phyloP scores from a whole-genome alignment of 371 early-diverging fungal species.

The Apophysomyces trapeziformis region DNA sequence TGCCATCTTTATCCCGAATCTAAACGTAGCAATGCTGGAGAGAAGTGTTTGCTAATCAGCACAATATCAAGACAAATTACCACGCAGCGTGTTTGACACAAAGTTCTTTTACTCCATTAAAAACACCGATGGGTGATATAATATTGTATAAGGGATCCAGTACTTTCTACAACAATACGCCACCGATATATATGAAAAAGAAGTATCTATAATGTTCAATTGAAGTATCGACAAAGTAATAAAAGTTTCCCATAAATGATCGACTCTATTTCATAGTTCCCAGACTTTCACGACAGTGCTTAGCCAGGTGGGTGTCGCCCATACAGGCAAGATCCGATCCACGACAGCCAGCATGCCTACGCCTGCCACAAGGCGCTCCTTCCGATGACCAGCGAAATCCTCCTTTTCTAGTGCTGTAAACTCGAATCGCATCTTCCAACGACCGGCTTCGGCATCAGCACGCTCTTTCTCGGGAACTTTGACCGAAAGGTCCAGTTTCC shows the following conservation, averaged over 20 bases:
- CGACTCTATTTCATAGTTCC: constrained; percentile 34
- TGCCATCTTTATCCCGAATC: no score
- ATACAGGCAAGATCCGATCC: constrained; percentile 55
- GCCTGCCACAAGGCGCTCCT: constrained; percentile 57
- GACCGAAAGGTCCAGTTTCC: constrained; percentile 54
- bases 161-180: no score
- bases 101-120: no score
- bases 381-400: constrained; percentile 53
- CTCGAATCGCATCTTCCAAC: constrained; percentile 53
- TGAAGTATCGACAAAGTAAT: background rate
- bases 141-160: no score
- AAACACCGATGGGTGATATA: no score
- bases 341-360: constrained; percentile 60
- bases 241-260: background rate
- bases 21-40: no score
- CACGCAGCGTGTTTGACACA: no score
- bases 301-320: constrained; percentile 68
- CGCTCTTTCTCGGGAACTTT: constrained; percentile 51
- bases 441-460: constrained; percentile 39
- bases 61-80: no score
- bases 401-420: constrained; percentile 63
- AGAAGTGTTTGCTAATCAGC: no score
- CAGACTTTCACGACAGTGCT: constrained; percentile 56
- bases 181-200: background rate
- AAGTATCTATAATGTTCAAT: background rate